Percentiles rank a stretch among this genome's conserved stretches.
phyloP scores from a whole-genome alignment of 2,329 filamentous ascomycete genomes.

The Colletotrichum limetticola region DNA sequence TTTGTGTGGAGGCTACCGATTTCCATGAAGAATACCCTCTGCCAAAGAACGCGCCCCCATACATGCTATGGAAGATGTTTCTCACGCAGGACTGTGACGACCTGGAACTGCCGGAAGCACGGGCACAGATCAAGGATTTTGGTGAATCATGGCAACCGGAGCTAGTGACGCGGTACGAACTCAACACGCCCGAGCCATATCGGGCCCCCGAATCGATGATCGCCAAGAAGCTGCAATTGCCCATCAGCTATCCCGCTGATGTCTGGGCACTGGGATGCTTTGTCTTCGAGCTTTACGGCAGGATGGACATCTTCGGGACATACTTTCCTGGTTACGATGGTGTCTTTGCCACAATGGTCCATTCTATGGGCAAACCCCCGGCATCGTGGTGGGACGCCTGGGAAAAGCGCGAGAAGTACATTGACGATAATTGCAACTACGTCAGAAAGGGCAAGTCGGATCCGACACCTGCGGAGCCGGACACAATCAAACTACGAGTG shows the following conservation, averaged over 20 bases:
- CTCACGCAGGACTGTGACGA: neutral
- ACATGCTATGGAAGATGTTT: neutral
- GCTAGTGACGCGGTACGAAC: neutral
- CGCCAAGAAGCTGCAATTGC: neutral
- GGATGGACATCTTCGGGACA: neutral
- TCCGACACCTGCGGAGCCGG: neutral
- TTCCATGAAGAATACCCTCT: neutral
- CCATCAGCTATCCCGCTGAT: neutral
- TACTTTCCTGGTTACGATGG: neutral
- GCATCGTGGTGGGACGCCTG: neutral
- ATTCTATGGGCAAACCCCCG: neutral
- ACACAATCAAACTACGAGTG: neutral
- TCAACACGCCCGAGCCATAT: neutral
- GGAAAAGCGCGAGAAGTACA: neutral
- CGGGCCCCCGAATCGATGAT: neutral
- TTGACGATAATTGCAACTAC: neutral
- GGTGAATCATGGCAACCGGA: neutral
- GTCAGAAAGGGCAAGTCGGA: neutral
- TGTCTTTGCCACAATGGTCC: neutral
- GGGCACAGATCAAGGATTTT: neutral
- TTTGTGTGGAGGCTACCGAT: neutral
- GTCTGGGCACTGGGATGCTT: neutral
- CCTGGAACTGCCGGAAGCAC: neutral
- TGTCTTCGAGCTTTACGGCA: neutral
- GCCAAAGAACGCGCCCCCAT: neutral